phyloP scores from a whole-genome alignment of 768 basidiomycete genomes.

The Phanerodontia chrysosporium region DNA sequence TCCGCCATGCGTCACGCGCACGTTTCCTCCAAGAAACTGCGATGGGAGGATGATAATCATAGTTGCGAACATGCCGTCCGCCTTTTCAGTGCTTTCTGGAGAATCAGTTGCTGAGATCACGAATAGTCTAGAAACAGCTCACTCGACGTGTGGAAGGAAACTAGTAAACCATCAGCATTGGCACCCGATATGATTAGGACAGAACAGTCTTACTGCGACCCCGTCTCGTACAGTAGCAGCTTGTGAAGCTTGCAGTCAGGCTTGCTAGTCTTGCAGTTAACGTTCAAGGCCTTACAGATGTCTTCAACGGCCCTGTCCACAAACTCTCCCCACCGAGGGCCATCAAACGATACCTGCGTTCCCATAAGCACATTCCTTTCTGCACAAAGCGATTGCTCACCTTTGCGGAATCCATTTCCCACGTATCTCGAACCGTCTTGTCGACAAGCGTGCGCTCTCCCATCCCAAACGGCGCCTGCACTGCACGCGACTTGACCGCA shows the following conservation, averaged over 20 bases:
- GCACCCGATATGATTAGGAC: too few species aligned
- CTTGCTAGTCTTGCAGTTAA: slow-evolving; percentile 21
- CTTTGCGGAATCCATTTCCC: slow-evolving; percentile 41
- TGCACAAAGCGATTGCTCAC: not conserved
- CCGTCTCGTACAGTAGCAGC: slow-evolving; percentile 42
- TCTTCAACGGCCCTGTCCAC: slow-evolving; percentile 26
- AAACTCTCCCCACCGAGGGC: slow-evolving; percentile 37
- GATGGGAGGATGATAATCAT: slow-evolving; percentile 46
- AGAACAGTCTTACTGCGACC: slow-evolving; percentile 51
- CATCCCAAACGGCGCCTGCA: slow-evolving; percentile 43
- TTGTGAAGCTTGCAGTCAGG: slow-evolving; percentile 42
- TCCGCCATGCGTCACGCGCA: slow-evolving; percentile 37
- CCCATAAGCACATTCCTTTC: not conserved
- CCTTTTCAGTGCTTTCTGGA: slow-evolving; percentile 39
- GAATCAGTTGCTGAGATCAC: not conserved
- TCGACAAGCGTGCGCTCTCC: slow-evolving; percentile 40
- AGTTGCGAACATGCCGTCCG: slow-evolving; percentile 48
- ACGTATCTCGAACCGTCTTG: slow-evolving; percentile 43
- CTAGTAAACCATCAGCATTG: slow-evolving; percentile 14
- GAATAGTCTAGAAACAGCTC: slow-evolving; percentile 13
- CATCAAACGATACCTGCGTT: slow-evolving; percentile 33
- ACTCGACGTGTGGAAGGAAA: slow-evolving; percentile 47
- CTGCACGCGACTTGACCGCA: slow-evolving; percentile 30
- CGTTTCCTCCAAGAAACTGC: slow-evolving; percentile 37
- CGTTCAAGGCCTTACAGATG: slow-evolving; percentile 36